Percentiles rank a stretch among this genome's conserved stretches.
These are phyloP conservation scores for Elsinoe australis DNA, from an alignment of 2,329 filamentous ascomycete species.

Conservation along the genomic window DNA sequence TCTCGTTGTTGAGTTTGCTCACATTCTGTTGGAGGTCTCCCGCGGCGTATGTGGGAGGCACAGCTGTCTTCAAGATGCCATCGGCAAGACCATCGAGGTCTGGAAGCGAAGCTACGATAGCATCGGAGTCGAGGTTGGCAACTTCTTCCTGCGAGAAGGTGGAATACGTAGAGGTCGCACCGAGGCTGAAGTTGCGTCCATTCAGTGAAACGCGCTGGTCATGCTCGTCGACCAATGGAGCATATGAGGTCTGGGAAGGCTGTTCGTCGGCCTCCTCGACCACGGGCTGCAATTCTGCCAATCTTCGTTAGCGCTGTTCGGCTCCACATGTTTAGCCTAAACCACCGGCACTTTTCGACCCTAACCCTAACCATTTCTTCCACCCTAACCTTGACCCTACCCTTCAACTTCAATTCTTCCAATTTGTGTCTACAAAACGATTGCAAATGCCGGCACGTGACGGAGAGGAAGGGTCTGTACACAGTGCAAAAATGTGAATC, in stretches of 20 bases:
- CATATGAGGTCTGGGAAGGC: background rate
- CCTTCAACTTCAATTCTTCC: no score
- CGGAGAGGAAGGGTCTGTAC: no score
- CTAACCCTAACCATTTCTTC: conserved; percentile 12
- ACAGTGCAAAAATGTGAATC: background rate
- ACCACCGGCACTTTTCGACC: background rate
- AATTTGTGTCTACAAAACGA: no score
- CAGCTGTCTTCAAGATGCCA: conserved; percentile 26
- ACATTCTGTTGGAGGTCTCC: conserved; percentile 25
- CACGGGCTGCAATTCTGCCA: conserved; percentile 22
- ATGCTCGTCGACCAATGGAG: conserved; percentile 4
- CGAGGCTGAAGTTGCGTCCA: conserved; percentile 4
- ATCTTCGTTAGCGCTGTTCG: no score
- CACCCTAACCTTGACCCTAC: background rate
- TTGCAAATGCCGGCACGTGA: no score
- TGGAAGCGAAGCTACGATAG: conserved; percentile 36
- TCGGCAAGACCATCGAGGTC: conserved; percentile 30
- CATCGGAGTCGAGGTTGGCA: conserved; percentile 35
- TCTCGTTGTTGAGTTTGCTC: conserved; percentile 27
- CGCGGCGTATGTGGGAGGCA: conserved; percentile 24
- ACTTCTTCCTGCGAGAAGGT: conserved; percentile 40
- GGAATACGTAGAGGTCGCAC: conserved; percentile 35
- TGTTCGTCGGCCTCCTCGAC: conserved; percentile 20
- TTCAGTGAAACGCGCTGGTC: background rate
- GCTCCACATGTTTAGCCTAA: no score